Base-by-base conservation (phyloP, 495 filamentous ascomycete genomes). In the Xanthoparmelia taractica region DNA sequence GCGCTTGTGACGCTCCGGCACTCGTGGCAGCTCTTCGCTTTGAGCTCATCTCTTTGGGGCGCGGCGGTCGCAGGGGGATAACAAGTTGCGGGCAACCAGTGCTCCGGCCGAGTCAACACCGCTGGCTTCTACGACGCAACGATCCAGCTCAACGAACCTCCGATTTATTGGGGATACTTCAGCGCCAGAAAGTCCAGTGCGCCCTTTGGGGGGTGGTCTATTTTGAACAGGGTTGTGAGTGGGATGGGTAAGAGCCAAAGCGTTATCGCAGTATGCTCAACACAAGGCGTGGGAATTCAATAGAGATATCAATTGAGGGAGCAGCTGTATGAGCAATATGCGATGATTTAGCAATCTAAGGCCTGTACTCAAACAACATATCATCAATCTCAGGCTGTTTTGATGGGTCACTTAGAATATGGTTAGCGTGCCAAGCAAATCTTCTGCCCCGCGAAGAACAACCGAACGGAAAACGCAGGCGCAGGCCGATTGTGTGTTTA, bases 1-100 rank as follows among this genome's bases (percentile, higher is more conserved):
- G 72, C 58, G 73, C 71, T 60, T 73, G 72, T 48, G 67, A 69
- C 27, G 77, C 67, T 43, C 73, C 73, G 63, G 73, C 73, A 34
- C 45, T 66, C 6, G 50, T 68, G 29, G 77, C 69, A 31, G 80
- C 80, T 71, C 88, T 89, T 59, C 88, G 83, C 78, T 90, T 91
- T 63, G 80, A 80, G 62, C 85, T 85, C 86, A 89, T 89, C 33
- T 63, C 60, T 59, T 54, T 55, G 50, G 60, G 52, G 56, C 36
- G 43, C 50, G 58, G 50, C 58, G 58, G 61, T 63, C 61, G 61
- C 61, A 59, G 43, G 61, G 43, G 41, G 20, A 18, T 27, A 59
- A 29, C 31, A 58, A 31, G 31, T 55, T 40, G 31, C 60, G 60
- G 60, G 60, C 54, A 54, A 52, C 18, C n/a, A 47, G 23, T 57